Conservation (phyloP, 257 asterid species). For the Solanum virginianum region DNA sequence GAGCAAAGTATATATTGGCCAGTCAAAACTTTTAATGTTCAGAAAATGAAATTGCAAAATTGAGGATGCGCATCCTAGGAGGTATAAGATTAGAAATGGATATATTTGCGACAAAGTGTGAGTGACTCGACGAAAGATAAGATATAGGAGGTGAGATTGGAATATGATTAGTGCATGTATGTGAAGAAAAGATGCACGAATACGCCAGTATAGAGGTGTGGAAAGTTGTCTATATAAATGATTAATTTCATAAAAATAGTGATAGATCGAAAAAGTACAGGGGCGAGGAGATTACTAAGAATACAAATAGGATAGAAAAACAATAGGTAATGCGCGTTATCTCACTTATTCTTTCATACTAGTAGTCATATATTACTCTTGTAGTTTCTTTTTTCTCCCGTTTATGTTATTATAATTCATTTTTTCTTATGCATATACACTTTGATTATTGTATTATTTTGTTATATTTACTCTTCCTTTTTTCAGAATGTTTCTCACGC, state of each 20-base stretch:
- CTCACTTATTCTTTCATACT: background rate
- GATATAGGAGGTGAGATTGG: no score
- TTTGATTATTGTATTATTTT: no score
- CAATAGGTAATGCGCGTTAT: no score
- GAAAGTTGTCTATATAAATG: no score
- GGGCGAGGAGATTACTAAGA: background rate
- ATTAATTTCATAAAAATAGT: background rate
- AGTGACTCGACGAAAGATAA: background rate
- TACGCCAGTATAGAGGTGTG: background rate
- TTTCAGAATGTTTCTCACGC: no score
- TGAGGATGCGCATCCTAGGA: background rate
- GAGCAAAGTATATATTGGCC: no score
- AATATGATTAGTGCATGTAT: background rate
- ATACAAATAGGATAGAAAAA: no score
- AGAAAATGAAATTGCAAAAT: background rate
- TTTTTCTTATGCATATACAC: no score
- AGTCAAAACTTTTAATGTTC: background rate
- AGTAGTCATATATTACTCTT: no score
- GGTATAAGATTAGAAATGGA: background rate
- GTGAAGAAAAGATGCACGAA: background rate
- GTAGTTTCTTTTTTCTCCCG: background rate
- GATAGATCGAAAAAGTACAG: background rate
- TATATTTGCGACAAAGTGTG: background rate
- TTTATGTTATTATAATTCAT: no score
- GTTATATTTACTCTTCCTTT: background rate